Evolutionary conservation across 495 filamentous ascomycete genomes (phyloP), one percentile per base, ranked within the genome.

Genomic region (Xylaria longipes): DNA sequence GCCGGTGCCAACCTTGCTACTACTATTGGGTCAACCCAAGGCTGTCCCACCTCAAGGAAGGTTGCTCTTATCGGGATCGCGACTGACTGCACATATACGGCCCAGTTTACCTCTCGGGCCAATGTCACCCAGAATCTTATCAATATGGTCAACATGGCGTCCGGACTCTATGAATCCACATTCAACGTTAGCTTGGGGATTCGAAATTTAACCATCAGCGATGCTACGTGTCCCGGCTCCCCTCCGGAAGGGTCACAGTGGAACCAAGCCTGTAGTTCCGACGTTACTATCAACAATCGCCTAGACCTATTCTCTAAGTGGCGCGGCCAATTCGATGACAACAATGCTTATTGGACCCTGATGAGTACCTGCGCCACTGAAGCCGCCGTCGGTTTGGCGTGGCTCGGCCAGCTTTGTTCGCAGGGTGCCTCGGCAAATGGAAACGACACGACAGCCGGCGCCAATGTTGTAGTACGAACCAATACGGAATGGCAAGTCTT

Each of bases 101-200:
- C 82, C 1, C 83, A 85, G 22, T 97, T 98, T 77, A 84, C 86
- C 39, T 86, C 84, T 17, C 85, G 87, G 25, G 86, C 89, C 22
- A 80, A 85, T 5, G 88, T 91, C 2, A 84, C 87, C 58, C 63
- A 85, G 41, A 97, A 95, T 79, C 84, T 99, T 62, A 95, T 99
- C 79, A 87, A 84, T 58, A 86, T 92, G 75, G 91, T 99, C 72
- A 97, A 97, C 82, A 85, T 89, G 22, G 96, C 96, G 17, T 98
- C 96, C 5, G 88, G 86, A 67, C 81, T 97, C 3, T 99, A 93
- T 75, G 97, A 99, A 82, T 88, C 85, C 67, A 91, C 92, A 5
- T 98, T 99, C 87, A 98, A 97, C 76, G 93, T 99, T 74, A 93
- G 94, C 0, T 88, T 99, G 31, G 96, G 94, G 52, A 87, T 99